Evolutionary conservation across 75 land plant genomes (phyloP).

Genomic region (Pinus taeda): DNA sequence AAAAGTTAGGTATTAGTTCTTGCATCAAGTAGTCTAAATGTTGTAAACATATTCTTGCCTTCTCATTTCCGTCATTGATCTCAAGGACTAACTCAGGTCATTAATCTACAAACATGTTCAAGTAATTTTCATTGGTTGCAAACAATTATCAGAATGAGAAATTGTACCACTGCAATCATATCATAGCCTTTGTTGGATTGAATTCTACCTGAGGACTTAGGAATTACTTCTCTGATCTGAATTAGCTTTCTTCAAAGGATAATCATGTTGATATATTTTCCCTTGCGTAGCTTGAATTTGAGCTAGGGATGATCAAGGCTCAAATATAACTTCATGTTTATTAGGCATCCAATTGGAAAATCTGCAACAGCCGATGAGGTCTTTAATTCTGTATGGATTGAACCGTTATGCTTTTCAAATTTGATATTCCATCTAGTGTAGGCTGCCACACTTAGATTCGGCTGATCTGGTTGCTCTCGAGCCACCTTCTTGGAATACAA

Average conservation of each 20-base stretch:
- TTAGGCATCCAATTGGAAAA: no score
- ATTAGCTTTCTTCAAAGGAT: background rate
- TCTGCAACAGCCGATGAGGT: background rate
- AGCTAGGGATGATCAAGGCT: no score
- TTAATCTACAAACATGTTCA: background rate
- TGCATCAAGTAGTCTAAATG: background rate
- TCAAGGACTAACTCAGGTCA: no score
- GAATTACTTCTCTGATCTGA: no score
- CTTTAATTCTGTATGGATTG: background rate
- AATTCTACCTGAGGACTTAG: background rate
- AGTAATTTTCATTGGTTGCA: background rate
- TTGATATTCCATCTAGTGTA: constrained; percentile 7
- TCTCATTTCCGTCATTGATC: background rate
- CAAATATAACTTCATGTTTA: no score
- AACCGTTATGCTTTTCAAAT: background rate
- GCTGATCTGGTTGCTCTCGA: background rate
- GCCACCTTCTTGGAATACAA: background rate
- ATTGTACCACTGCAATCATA: background rate
- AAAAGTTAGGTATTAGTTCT: background rate
- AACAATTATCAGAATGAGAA: background rate
- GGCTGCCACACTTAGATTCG: constrained; percentile 2
- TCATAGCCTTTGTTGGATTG: background rate
- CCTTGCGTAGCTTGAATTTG: no score
- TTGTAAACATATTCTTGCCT: constrained; percentile 1
- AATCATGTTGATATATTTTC: background rate